These are phyloP conservation scores for Byssochlamys sp. DNA, from an alignment of 2,329 filamentous ascomycete genomes.

Conservation along the genomic window DNA sequence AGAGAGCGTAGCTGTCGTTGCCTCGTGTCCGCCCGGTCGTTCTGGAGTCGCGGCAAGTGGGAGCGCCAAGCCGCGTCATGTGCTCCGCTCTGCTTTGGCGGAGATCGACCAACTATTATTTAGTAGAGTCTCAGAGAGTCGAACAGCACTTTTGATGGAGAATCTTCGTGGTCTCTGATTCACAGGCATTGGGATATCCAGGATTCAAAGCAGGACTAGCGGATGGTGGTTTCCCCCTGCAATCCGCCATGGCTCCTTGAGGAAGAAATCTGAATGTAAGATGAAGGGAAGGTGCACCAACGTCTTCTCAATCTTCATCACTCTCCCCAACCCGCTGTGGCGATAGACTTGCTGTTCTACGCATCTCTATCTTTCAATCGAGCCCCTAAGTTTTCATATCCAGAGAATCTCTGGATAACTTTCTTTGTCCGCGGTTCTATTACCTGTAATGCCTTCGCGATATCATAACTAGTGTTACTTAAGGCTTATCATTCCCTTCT, in stretches of 20 bases:
- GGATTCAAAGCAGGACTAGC: not conserved
- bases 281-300: conserved; percentile 1
- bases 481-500: not conserved
- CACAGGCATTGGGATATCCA: not conserved
- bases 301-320: not conserved
- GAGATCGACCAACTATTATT: not conserved
- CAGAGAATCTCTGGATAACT: not conserved
- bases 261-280: not conserved
- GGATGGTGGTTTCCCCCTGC: not conserved
- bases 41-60: conserved; percentile 2
- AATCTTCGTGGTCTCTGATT: not conserved
- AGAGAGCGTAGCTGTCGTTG: not conserved
- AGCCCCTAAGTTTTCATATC: not conserved
- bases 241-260: not conserved
- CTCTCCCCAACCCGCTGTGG: not conserved
- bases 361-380: not conserved
- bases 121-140: not conserved
- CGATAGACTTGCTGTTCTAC: not conserved
- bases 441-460: not conserved
- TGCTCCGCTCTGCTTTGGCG: conserved; percentile 1
- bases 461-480: not conserved
- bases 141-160: not conserved
- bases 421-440: not conserved
- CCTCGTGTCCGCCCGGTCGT: not conserved
- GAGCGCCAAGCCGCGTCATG: conserved; percentile 10